A percentile compares a stretch with the other conserved stretches of the same genome.
Conservation (phyloP, 2,329 filamentous ascomycete species). For the Dendryphion nanum region DNA sequence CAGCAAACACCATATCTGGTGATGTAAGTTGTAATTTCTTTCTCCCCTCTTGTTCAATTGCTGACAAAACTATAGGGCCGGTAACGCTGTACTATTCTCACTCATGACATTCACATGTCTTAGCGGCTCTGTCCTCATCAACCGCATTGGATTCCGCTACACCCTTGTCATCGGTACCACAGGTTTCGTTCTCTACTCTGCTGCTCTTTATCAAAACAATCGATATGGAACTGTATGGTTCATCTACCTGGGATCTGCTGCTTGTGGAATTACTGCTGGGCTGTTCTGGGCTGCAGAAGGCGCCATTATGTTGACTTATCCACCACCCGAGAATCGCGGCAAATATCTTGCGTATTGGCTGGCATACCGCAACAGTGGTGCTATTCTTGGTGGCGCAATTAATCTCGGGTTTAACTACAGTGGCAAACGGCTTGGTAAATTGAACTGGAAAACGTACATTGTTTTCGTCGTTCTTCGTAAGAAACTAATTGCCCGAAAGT, state of each 20-base stretch:
- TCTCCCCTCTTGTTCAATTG: too few relatives aligned
- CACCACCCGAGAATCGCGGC: slow-evolving; percentile 12
- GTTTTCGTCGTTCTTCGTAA: slow-evolving; percentile 24
- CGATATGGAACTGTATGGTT: slow-evolving; percentile 24
- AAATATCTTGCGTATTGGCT: slow-evolving; percentile 16
- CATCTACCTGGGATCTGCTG: slow-evolving; percentile 22
- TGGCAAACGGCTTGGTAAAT: slow-evolving; percentile 17
- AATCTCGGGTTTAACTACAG: slow-evolving; percentile 19
- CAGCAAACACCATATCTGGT: slow-evolving; percentile 28
- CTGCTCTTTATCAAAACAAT: slow-evolving; percentile 40
- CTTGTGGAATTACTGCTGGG: slow-evolving; percentile 17
- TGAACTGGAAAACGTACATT: slow-evolving; percentile 26
- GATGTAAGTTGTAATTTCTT: slow-evolving; percentile 23
- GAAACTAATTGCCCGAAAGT: background rate
- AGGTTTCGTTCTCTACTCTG: slow-evolving; percentile 39
- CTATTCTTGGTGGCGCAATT: slow-evolving; percentile 14
- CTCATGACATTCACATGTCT: slow-evolving; percentile 39
- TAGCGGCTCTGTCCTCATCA: slow-evolving; percentile 14
- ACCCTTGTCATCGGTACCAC: slow-evolving; percentile 36
- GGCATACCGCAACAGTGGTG: slow-evolving; percentile 14
- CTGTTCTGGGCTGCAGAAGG: slow-evolving; percentile 27
- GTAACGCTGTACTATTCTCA: slow-evolving; percentile 37
- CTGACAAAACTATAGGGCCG: slow-evolving; percentile 16
- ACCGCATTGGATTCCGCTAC: slow-evolving; percentile 14
- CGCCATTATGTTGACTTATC: slow-evolving; percentile 24